These are phyloP conservation scores for Ceratocystis albifundus DNA, from an alignment of 2,329 filamentous ascomycete species.

Conservation along the genomic window DNA sequence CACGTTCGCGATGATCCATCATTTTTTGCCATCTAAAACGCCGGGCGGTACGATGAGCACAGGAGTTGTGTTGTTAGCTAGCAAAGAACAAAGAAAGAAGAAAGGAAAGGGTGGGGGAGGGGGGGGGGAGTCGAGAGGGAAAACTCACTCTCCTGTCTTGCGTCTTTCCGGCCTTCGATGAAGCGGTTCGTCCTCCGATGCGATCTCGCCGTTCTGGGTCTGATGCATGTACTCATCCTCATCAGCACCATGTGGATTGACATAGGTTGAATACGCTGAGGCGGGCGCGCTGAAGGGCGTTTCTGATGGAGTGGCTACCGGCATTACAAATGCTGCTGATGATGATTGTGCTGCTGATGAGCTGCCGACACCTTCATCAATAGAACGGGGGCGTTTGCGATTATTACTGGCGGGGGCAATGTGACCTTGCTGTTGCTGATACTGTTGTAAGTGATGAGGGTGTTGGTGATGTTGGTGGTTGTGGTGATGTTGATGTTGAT, in stretches of 20 bases:
- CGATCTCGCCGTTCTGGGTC: too few relatives aligned
- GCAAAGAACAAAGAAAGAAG: not conserved
- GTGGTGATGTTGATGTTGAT: not conserved
- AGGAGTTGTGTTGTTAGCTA: not conserved
- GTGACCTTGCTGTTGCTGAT: too few relatives aligned
- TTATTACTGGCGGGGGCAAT: not conserved
- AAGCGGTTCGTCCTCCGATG: too few relatives aligned
- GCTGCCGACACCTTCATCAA: not conserved
- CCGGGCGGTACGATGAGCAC: not conserved
- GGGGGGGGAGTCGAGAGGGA: not conserved
- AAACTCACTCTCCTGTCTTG: not conserved
- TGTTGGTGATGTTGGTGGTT: not conserved
- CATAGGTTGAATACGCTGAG: too few relatives aligned
- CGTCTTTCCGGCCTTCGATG: too few relatives aligned
- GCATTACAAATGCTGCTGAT: too few relatives aligned
- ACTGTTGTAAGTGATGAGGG: not conserved
- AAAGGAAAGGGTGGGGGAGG: not conserved
- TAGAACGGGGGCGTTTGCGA: slow-evolving; percentile 1
- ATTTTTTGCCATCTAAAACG: slow-evolving; percentile 2
- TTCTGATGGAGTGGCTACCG: too few relatives aligned
- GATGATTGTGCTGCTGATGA: too few relatives aligned
- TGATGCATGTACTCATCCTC: too few relatives aligned
- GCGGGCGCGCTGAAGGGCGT: too few relatives aligned
- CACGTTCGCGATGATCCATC: not conserved
- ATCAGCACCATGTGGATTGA: too few relatives aligned